A percentile compares a stretch with the other conserved stretches of the same genome.
phyloP scores from a whole-genome alignment of 2,329 filamentous ascomycete genomes.

The Colletotrichum sp. region DNA sequence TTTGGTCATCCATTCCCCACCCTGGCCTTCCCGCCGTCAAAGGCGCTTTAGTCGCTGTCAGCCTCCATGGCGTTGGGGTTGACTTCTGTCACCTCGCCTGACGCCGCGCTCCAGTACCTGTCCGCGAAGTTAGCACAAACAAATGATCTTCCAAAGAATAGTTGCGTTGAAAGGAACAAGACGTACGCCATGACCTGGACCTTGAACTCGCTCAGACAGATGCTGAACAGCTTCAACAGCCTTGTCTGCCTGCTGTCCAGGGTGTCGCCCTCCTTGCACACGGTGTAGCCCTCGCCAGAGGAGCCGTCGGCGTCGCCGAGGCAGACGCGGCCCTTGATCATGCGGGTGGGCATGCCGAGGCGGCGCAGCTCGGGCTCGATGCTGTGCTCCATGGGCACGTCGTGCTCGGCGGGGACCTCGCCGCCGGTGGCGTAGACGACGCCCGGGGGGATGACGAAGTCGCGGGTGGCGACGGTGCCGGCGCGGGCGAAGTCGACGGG shows the following conservation, averaged over 20 bases:
- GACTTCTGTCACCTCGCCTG: constrained; percentile 63
- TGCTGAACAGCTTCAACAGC: constrained; percentile 90
- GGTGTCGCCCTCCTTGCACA: constrained; percentile 85
- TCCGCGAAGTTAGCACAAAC: neutral
- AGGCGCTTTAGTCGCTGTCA: constrained; percentile 17
- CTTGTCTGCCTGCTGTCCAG: constrained; percentile 93
- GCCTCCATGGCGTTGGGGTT: constrained; percentile 44
- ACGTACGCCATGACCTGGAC: constrained; percentile 78
- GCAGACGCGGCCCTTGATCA: constrained; percentile 87
- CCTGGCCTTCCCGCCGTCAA: neutral
- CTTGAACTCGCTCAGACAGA: constrained; percentile 89
- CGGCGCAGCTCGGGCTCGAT: constrained; percentile 90
- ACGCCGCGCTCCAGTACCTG: constrained; percentile 68
- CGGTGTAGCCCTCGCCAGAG: constrained; percentile 64
- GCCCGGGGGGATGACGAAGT: constrained; percentile 84
- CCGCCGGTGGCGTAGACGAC: constrained; percentile 81
- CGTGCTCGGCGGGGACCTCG: constrained; percentile 79
- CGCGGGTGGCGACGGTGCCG: constrained; percentile 75
- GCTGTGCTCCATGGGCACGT: constrained; percentile 85
- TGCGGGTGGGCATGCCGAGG: constrained; percentile 85
- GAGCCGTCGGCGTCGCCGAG: constrained; percentile 60
- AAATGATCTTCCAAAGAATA: neutral
- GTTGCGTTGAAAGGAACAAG: neutral
- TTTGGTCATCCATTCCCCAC: neutral
- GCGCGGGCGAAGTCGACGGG: constrained; percentile 92